Base-by-base conservation (phyloP, 1,284 basidiomycete species). In the Uromyces viciae-fabae region DNA sequence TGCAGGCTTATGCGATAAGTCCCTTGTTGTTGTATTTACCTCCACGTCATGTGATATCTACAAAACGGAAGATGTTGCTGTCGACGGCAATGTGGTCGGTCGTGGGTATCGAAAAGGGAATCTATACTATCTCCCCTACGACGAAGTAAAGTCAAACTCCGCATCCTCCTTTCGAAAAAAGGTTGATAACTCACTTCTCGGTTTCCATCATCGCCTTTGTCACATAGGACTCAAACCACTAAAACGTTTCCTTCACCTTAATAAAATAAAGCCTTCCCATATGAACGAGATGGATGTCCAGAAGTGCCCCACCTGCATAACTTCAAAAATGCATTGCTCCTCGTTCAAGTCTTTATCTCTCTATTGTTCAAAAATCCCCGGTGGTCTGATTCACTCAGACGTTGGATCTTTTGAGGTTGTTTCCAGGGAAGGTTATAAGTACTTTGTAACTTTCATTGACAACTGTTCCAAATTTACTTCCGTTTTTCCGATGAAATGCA, bases 391-490 rank as follows among this genome's bases (percentile, higher is more conserved):
- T 40, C 62, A 64, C 33, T 64, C 62, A 3, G 62, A 64, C 25
- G 31, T 62, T 3, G n/a, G 11, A 3, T 31, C 25, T 28, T 62
- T 28, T 31, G 28, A 62, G 25, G 31, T 36, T 36, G 31, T 36
- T 3, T 73, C 49, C 4, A 8, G 71, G 46, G 71, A 73, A 52
- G 42, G 42, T 33, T 73, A 25, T 40, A 73, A 73, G n/a, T 54
- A 73, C 31, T 73, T 49, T 22, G 36, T 73, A 3, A 73, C 71
- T 54, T 73, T 73, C 31, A 52, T 73, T 19, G 46, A 73, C 28
- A 33, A 73, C 36, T 73, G 28, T 33, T 73, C 46, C 4, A 73
- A 73, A 54, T 52, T 74, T 54, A 25, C 49, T 33, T 15, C 15
- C 1, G 7, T 56, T 17, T 74, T 31, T 36, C 72, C 43, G 36